Conservation (phyloP, 148 eudicot genomes). For the Rhododendron mucronatum region DNA sequence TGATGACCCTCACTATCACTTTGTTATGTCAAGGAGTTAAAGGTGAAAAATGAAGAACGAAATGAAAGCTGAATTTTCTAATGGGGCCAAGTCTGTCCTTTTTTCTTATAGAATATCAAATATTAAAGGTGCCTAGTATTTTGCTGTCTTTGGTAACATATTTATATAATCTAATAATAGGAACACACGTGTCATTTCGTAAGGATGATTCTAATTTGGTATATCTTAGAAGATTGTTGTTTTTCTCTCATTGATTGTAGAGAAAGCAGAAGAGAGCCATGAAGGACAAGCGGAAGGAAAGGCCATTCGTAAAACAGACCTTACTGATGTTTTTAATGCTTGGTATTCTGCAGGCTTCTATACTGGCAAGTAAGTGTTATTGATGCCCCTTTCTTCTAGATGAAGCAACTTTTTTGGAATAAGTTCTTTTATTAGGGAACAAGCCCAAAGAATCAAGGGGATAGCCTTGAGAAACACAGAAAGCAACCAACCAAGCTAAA, state of each 20-base stretch:
- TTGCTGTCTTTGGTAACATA: not conserved
- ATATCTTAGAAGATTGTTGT: not conserved
- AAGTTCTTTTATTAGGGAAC: too few species aligned
- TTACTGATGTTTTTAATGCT: slow-evolving; percentile 63
- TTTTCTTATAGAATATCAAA: too few species aligned
- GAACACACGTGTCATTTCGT: not conserved
- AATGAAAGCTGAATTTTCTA: not conserved
- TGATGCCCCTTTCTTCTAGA: not conserved
- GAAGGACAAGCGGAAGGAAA: slow-evolving; percentile 19
- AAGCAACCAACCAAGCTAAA: too few species aligned
- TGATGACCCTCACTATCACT: not conserved
- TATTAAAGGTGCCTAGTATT: not conserved
- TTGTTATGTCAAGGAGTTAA: not conserved
- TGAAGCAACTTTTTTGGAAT: not conserved
- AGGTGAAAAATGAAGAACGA: too few species aligned
- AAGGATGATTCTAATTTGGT: not conserved
- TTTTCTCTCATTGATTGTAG: slow-evolving; percentile 29
- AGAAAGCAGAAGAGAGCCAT: slow-evolving; percentile 22
- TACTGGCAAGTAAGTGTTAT: slow-evolving; percentile 81
- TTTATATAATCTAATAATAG: not conserved
- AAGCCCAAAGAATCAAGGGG: too few species aligned
- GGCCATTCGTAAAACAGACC: slow-evolving; percentile 45
- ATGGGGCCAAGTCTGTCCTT: not conserved
- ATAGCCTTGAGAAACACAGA: too few species aligned
- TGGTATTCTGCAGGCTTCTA: slow-evolving; percentile 90